phyloP scores from a whole-genome alignment of 257 asterid genomes.

The Capsicum chinense region DNA sequence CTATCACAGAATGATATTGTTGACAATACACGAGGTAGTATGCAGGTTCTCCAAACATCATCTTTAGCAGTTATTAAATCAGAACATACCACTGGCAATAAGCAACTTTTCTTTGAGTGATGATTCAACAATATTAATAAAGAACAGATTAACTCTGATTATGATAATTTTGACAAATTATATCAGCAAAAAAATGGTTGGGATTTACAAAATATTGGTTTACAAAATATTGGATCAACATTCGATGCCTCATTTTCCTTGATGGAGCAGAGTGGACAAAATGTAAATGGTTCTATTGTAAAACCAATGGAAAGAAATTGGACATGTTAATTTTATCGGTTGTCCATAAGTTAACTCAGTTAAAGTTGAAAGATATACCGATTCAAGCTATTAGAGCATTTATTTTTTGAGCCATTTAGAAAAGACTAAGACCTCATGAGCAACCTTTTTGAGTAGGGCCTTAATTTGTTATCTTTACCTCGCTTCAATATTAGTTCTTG shows the following conservation, averaged over 20 bases:
- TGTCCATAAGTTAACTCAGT: slow-evolving; percentile 41
- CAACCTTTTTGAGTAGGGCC: slow-evolving; percentile 59
- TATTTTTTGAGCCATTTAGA: slow-evolving; percentile 49
- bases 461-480: not conserved
- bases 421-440: slow-evolving; percentile 86
- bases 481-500: not conserved
- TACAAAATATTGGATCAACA: slow-evolving; percentile 51
- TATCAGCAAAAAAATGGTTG: slow-evolving; percentile 59
- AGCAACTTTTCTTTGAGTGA: slow-evolving; percentile 45
- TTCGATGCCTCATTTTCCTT: slow-evolving; percentile 35
- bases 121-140: slow-evolving; percentile 46
- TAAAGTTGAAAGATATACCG: not conserved
- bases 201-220: slow-evolving; percentile 55
- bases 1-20: slow-evolving; percentile 43
- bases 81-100: slow-evolving; percentile 37
- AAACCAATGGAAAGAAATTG: slow-evolving; percentile 27
- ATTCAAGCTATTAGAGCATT: slow-evolving; percentile 27
- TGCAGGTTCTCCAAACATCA: slow-evolving; percentile 49
- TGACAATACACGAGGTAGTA: slow-evolving; percentile 41
- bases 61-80: slow-evolving; percentile 50
- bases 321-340: slow-evolving; percentile 30
- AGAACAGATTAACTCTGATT: slow-evolving; percentile 48
- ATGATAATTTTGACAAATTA: slow-evolving; percentile 43
- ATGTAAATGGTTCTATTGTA: slow-evolving; percentile 28
- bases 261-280: slow-evolving; percentile 43